A percentile compares a stretch with the other conserved stretches of the same genome.
Evolutionary conservation across 2,329 filamentous ascomycete genomes (phyloP).

Genomic region (Curvularia eragrostidis): DNA sequence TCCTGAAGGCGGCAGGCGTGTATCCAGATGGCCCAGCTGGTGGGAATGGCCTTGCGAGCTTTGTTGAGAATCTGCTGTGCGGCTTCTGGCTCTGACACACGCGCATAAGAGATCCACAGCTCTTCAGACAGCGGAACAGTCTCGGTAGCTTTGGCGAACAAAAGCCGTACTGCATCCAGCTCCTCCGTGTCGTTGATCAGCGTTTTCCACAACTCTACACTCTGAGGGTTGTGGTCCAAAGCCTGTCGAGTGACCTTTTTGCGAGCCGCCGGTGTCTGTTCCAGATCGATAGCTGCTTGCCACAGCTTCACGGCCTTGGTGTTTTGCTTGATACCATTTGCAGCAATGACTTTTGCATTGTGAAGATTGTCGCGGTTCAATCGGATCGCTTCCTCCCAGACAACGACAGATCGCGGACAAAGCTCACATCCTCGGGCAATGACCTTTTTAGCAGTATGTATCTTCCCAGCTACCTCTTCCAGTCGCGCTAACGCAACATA

Average conservation of each 20-base stretch:
- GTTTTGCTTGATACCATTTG: conserved; percentile 90
- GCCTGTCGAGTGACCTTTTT: conserved; percentile 93
- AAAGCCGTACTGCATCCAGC: conserved; percentile 80
- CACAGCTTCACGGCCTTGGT: conserved; percentile 86
- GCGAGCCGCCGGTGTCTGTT: conserved; percentile 80
- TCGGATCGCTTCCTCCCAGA: conserved; percentile 94
- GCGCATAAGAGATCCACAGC: conserved; percentile 91
- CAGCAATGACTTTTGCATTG: conserved; percentile 95
- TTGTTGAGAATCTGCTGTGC: conserved; percentile 95
- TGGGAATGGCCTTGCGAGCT: conserved; percentile 90
- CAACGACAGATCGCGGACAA: conserved; percentile 92
- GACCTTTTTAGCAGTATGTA: conserved; percentile 84
- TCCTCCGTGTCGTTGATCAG: conserved; percentile 95
- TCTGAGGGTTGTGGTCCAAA: conserved; percentile 90
- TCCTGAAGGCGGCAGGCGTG: conserved; percentile 88
- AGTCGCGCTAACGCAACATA: conserved; percentile 95
- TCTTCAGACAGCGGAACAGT: conserved; percentile 94
- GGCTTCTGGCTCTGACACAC: conserved; percentile 86
- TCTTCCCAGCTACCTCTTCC: conserved; percentile 91
- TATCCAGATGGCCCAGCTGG: conserved; percentile 96
- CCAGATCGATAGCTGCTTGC: conserved; percentile 94
- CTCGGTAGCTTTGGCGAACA: conserved; percentile 93
- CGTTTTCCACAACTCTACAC: conserved; percentile 97
- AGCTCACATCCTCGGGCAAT: conserved; percentile 88
- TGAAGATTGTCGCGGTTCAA: conserved; percentile 77